phyloP scores from a whole-genome alignment of 1,284 basidiomycete genomes.

The Pseudozyma hubeiensis region DNA sequence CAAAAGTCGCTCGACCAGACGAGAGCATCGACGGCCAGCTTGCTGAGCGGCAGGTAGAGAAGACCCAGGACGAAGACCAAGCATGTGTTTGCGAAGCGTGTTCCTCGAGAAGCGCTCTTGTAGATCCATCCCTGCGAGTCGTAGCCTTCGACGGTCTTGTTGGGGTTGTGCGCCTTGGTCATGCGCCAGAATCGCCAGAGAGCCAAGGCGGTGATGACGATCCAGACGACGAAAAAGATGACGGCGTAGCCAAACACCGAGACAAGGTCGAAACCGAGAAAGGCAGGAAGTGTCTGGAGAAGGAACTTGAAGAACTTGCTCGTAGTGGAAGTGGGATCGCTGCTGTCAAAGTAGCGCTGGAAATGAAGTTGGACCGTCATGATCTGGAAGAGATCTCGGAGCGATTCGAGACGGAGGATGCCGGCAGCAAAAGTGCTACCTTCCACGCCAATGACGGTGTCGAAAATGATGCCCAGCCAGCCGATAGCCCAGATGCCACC shows the following conservation, averaged over 20 bases:
- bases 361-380: conserved; percentile 56
- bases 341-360: conserved; percentile 31
- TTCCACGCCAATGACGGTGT: conserved; percentile 62
- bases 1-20: conserved; percentile 64
- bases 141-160: conserved; percentile 58
- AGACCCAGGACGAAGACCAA: conserved; percentile 57
- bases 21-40: conserved; percentile 60
- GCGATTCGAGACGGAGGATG: conserved; percentile 55
- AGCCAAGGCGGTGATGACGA: conserved; percentile 37
- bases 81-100: conserved; percentile 55
- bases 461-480: conserved; percentile 59
- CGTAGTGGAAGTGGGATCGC: conserved; percentile 22
- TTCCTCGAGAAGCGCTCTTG: conserved; percentile 48
- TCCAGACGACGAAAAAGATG: conserved; percentile 56
- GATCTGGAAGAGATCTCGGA: conserved; percentile 61
- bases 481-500: conserved; percentile 48
- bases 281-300: conserved; percentile 50
- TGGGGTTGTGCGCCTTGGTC: conserved; percentile 58
- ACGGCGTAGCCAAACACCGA: conserved; percentile 59
- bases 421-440: conserved; percentile 58
- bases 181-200: conserved; percentile 54
- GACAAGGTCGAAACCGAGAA: conserved; percentile 61
- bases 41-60: conserved; percentile 63
- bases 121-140: conserved; percentile 60
- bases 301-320: conserved; percentile 40